Percentiles rank a stretch among this genome's conserved stretches.
Evolutionary conservation across 805 yeast genomes (phyloP).

Genomic region (Metschnikowia colocasiae): DNA sequence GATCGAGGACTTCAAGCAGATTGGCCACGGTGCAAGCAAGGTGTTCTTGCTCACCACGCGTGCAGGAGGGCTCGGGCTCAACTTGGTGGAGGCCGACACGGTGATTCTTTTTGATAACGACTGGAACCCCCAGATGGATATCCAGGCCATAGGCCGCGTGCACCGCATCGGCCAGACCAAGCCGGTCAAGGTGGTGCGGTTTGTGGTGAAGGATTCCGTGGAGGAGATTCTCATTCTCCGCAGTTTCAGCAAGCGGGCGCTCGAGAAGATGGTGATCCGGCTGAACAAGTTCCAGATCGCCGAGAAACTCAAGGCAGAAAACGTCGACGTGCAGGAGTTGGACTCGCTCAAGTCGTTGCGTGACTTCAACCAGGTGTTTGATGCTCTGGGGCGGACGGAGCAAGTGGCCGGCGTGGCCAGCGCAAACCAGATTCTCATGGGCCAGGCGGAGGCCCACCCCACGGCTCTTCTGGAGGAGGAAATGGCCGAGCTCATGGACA

Average conservation of each 20-base stretch:
- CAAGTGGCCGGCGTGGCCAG: not conserved
- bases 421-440: slow-evolving; percentile 9
- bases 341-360: slow-evolving; percentile 14
- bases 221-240: slow-evolving; percentile 78
- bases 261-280: slow-evolving; percentile 64
- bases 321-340: slow-evolving; percentile 13
- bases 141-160: slow-evolving; percentile 94
- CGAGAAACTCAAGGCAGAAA: slow-evolving; percentile 27
- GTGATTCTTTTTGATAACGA: slow-evolving; percentile 89
- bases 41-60: slow-evolving; percentile 82
- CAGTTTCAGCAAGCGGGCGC: slow-evolving; percentile 74
- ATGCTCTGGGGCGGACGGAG: not conserved
- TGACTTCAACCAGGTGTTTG: not conserved
- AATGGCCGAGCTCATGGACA: slow-evolving; percentile 46
- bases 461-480: slow-evolving; percentile 37
- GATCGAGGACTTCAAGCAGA: slow-evolving; percentile 49
- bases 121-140: slow-evolving; percentile 96
- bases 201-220: slow-evolving; percentile 72
- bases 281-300: slow-evolving; percentile 33
- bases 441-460: not conserved
- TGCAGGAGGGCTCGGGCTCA: slow-evolving; percentile 93
- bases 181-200: slow-evolving; percentile 79
- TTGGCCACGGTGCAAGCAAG: slow-evolving; percentile 20
- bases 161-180: slow-evolving; percentile 88
- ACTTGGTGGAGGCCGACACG: slow-evolving; percentile 81